Conservation (phyloP, 306 rosid genomes). For the Alnus rubra region DNA sequence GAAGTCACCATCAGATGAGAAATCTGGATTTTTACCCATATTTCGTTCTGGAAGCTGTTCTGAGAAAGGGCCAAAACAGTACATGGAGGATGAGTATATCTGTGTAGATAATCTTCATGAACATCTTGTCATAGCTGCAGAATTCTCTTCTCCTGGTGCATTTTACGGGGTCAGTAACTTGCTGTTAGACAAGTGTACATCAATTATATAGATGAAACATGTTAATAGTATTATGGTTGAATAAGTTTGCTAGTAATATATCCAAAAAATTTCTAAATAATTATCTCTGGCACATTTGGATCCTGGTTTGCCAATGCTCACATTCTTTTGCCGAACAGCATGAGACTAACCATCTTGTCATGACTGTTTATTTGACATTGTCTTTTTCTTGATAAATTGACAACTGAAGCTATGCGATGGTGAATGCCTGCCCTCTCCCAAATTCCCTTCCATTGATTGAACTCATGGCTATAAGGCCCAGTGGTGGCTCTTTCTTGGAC, state of each 20-base stretch:
- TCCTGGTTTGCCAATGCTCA: background rate
- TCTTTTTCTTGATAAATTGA: background rate
- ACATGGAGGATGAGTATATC: conserved; percentile 66
- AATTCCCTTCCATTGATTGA: background rate
- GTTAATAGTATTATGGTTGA: conserved; percentile 5
- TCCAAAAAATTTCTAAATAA: background rate
- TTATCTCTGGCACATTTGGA: background rate
- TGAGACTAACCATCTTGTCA: conserved; percentile 1
- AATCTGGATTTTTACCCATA: conserved; percentile 33
- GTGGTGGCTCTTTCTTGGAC: background rate
- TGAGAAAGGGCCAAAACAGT: conserved; percentile 67
- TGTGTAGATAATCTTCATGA: conserved; percentile 47
- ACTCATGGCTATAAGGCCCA: background rate
- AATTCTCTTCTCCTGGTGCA: conserved; percentile 54
- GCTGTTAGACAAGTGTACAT: conserved; percentile 3
- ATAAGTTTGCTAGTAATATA: background rate
- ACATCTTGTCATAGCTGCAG: conserved; percentile 14
- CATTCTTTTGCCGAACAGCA: background rate
- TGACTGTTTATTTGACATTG: background rate
- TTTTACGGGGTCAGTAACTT: conserved; percentile 64
- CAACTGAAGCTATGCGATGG: background rate
- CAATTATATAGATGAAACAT: background rate
- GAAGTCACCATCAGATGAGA: conserved; percentile 43
- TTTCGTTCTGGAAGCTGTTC: conserved; percentile 60
- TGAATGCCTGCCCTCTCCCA: background rate